A percentile compares a stretch with the other conserved stretches of the same genome.
Conservation (phyloP, 2,329 filamentous ascomycete species). For the Scytalidium lignicola region DNA sequence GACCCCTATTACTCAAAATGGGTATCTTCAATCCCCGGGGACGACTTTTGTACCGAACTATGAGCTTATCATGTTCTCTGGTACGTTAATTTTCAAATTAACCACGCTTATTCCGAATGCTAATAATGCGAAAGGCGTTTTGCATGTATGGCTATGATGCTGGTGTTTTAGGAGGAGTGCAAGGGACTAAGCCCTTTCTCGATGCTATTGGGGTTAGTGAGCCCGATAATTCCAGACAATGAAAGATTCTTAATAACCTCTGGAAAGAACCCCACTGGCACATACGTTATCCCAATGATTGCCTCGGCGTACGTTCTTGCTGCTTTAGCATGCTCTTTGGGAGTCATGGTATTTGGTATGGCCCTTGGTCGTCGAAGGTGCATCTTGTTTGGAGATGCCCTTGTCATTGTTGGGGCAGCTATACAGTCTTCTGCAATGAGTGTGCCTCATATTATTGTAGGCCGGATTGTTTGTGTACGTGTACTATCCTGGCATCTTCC, state of each 20-base stretch:
- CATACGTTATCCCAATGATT: conserved; percentile 18
- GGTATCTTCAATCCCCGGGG: not conserved
- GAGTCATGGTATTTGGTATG: conserved; percentile 26
- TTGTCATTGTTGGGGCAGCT: conserved; percentile 22
- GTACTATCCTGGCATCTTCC: not conserved
- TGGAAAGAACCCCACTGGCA: conserved; percentile 13
- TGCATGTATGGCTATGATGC: conserved; percentile 19
- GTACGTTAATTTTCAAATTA: not conserved
- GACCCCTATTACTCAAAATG: not conserved
- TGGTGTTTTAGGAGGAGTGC: conserved; percentile 19
- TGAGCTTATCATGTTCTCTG: not conserved
- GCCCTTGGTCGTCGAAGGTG: conserved; percentile 9
- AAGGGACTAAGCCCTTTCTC: conserved; percentile 14
- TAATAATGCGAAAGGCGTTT: not conserved
- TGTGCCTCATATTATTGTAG: conserved; percentile 26
- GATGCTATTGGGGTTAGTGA: conserved; percentile 15
- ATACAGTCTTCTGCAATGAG: conserved; percentile 25
- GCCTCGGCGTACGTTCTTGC: conserved; percentile 17
- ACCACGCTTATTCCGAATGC: not conserved
- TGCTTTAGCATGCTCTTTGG: conserved; percentile 13
- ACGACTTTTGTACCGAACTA: not conserved
- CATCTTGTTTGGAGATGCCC: conserved; percentile 23
- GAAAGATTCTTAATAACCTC: not conserved
- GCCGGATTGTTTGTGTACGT: conserved; percentile 13
- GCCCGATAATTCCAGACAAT: not conserved